A percentile compares a stretch with the other conserved stretches of the same genome.
These are phyloP conservation scores for Teratosphaeria gauchensis DNA, from an alignment of 2,329 filamentous ascomycete species.

Conservation along the genomic window DNA sequence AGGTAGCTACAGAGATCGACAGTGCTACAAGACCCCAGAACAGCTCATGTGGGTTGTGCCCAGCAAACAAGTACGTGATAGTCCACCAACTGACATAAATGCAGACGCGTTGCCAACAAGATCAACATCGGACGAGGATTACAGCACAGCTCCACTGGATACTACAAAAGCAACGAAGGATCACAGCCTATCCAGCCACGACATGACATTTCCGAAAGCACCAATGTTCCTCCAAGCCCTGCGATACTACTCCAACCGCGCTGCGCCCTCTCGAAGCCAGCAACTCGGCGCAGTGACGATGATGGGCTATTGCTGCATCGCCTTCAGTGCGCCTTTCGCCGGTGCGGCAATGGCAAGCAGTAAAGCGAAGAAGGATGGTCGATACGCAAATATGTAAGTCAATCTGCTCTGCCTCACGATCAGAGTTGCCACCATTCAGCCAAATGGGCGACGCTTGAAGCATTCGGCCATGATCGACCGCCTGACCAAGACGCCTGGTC, in stretches of 20 bases:
- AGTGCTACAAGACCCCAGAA: neutral
- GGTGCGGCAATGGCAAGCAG: slow-evolving; percentile 25
- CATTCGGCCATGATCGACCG: too few relatives aligned
- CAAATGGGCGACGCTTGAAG: neutral
- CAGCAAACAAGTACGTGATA: neutral
- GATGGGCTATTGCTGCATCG: slow-evolving; percentile 25
- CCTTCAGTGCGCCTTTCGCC: slow-evolving; percentile 25
- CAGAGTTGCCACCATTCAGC: neutral
- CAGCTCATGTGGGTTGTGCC: neutral
- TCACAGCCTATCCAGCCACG: neutral
- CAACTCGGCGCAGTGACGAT: slow-evolving; percentile 18
- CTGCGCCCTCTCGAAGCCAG: slow-evolving; percentile 14
- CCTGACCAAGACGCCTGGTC: neutral
- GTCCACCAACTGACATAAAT: neutral
- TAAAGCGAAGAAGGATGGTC: slow-evolving; percentile 21
- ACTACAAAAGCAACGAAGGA: neutral
- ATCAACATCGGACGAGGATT: neutral
- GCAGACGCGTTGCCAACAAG: neutral
- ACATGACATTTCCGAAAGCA: slow-evolving; percentile 47
- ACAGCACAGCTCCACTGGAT: neutral
- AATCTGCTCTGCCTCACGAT: neutral
- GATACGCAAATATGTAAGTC: slow-evolving; percentile 24
- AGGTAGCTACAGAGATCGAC: neutral
- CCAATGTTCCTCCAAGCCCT: slow-evolving; percentile 15
- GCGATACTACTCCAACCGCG: slow-evolving; percentile 18